Conservation (phyloP, 176 grass and related monocot genomes). For the Carex pumila region DNA sequence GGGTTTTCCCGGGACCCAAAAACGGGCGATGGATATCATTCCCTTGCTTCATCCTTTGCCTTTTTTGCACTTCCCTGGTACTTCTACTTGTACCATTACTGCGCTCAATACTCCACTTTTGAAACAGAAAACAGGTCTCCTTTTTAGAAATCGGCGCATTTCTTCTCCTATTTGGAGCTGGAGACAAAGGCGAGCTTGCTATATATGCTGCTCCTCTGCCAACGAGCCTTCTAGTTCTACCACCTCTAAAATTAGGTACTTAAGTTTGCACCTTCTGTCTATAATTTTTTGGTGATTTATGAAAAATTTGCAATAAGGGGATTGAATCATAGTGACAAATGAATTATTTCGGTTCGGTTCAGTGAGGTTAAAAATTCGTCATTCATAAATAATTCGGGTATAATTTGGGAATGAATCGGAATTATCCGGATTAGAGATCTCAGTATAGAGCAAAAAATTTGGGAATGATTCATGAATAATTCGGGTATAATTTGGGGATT, state of each 20-base stretch:
- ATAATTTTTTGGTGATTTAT: not conserved
- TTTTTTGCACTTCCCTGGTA: not conserved
- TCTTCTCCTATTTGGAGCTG: not conserved
- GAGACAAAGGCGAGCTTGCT: not conserved
- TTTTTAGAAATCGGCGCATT: not conserved
- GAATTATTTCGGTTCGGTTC: no score
- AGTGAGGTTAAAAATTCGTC: no score
- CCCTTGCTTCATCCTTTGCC: conserved; percentile 1
- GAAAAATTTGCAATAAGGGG: not conserved
- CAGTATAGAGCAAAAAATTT: no score
- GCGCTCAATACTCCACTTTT: not conserved
- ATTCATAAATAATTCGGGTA: no score
- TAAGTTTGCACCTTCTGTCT: not conserved
- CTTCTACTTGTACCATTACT: not conserved
- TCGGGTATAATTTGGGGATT: no score
- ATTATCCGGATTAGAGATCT: no score
- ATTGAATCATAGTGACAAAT: no score
- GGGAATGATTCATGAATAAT: no score
- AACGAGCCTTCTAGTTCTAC: conserved; percentile 20
- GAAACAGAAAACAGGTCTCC: not conserved
- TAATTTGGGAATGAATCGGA: no score
- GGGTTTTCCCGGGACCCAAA: not conserved
- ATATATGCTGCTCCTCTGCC: conserved; percentile 7
- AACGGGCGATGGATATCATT: not conserved
- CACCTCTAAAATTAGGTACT: conserved; percentile 14